Percentiles rank a stretch among this genome's conserved stretches.
Evolutionary conservation across 2,329 filamentous ascomycete species (phyloP).

Genomic region (Thielaviopsis euricoi): DNA sequence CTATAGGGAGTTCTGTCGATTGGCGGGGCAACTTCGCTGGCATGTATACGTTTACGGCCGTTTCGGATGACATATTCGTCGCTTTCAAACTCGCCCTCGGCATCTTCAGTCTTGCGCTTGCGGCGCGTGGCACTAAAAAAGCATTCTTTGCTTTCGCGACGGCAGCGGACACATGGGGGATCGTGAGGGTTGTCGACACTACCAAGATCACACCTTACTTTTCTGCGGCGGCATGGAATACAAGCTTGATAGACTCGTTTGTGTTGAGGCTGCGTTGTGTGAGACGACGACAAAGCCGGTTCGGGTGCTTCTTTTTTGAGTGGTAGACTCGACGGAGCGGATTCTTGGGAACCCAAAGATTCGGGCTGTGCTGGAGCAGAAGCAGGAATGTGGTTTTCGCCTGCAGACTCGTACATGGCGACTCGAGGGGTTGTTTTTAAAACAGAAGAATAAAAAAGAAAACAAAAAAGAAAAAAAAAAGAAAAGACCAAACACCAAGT

Average conservation of each 20-base stretch:
- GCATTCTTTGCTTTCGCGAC: constrained; percentile 89
- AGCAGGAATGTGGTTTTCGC: no score
- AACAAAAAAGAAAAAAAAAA: no score
- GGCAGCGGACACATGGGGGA: constrained; percentile 84
- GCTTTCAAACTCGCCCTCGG: constrained; percentile 28
- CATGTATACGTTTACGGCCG: constrained; percentile 49
- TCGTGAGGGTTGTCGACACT: constrained; percentile 88
- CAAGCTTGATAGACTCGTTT: constrained; percentile 49
- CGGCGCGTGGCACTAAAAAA: constrained; percentile 89
- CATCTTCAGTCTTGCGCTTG: constrained; percentile 65
- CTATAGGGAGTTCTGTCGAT: constrained; percentile 30
- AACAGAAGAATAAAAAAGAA: no score
- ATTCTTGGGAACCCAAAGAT: no score
- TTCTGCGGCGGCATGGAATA: constrained; percentile 44
- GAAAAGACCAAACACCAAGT: no score
- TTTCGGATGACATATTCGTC: constrained; percentile 58
- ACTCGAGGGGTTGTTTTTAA: no score
- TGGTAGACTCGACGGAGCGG: neutral
- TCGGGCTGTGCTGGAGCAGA: no score
- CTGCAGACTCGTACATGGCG: no score
- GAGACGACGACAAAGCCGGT: neutral
- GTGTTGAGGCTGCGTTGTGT: constrained; percentile 23
- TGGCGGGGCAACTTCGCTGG: constrained; percentile 16
- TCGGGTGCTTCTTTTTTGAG: neutral
- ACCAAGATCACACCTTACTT: constrained; percentile 46